Evolutionary conservation across 2,329 filamentous ascomycete species (phyloP).

Genomic region (Metarhizium sp.): DNA sequence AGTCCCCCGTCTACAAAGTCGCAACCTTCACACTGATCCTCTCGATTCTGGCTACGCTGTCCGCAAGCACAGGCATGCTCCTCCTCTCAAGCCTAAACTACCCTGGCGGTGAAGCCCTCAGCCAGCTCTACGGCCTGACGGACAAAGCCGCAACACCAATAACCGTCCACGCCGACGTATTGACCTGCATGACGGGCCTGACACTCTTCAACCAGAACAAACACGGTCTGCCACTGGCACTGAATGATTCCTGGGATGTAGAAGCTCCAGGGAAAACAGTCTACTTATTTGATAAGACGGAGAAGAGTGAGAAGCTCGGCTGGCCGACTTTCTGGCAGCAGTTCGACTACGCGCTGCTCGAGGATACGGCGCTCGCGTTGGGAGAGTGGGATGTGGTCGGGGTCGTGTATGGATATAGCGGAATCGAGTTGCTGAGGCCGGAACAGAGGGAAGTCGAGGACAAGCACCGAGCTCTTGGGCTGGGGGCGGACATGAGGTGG

Average conservation of each 20-base stretch:
- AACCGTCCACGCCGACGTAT: conserved; percentile 52
- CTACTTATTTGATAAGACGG: conserved; percentile 52
- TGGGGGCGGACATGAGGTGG: conserved; percentile 28
- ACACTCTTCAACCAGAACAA: conserved; percentile 53
- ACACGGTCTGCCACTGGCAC: conserved; percentile 25
- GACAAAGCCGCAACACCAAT: conserved; percentile 16
- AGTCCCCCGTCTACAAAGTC: conserved; percentile 46
- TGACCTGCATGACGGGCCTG: conserved; percentile 62
- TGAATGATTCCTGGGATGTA: conserved; percentile 3
- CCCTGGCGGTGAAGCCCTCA: conserved; percentile 75
- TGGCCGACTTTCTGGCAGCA: conserved; percentile 49
- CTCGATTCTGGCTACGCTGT: conserved; percentile 52
- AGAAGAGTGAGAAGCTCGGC: conserved; percentile 35
- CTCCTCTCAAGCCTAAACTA: conserved; percentile 84
- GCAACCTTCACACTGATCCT: conserved; percentile 44
- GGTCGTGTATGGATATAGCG: conserved; percentile 47
- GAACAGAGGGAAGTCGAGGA: conserved; percentile 15
- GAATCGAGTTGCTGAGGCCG: conserved; percentile 48
- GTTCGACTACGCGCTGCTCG: conserved; percentile 54
- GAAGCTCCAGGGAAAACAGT: conserved; percentile 14
- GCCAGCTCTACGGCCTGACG: conserved; percentile 34
- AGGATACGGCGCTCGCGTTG: conserved; percentile 37
- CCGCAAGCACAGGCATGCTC: conserved; percentile 57
- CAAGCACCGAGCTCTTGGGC: conserved; percentile 30
- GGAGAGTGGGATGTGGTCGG: conserved; percentile 48